Base-by-base conservation (phyloP, 208 protist genomes). In the Trypanosoma grayi region DNA sequence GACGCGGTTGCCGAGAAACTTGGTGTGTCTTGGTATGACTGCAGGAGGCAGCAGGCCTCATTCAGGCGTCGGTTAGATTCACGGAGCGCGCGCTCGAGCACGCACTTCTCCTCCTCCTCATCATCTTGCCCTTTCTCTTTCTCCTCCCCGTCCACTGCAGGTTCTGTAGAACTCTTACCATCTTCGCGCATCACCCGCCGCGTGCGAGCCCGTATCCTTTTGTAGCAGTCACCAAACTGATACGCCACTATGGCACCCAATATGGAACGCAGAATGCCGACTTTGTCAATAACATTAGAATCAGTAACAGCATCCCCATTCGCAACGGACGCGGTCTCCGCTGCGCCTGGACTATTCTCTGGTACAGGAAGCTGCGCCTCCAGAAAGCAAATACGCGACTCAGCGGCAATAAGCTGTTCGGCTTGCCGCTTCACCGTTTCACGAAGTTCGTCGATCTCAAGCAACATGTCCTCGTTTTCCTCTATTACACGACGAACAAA, bases 391-490 rank as follows among this genome's bases (percentile, higher is more conserved):
- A 59, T 51, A 24, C 37, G 36, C 47, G 14, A 25, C 40, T 57
- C 27, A 11, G 20, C 47, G 14, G 45, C 16, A 1, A 50, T 34
- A 57, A 66, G 50, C 37, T 66, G 14, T 24, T 52, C 28, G 8
- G 37, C 16, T 22, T 57, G 60, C 34, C 18, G 51, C 22, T 25
- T 27, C 18, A 58, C 48, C 25, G 7, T 66, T 14, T 27, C 37
- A 24, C 60, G 48, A 37, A 66, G 53, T 9, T 20, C 7, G 16
- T 66, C 60, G 36, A 66, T 66, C 44, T 66, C 60, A 48, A 13
- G 44, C 24, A 66, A 37, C 60, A 66, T 66, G 8, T 44, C 11
- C 34, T 66, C 48, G n/a, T 46, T 66, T 46, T 66, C 48, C 37
- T 51, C 47, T n/a, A 66, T 28, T 22, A 66, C 41, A 36, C 20